Conservation (phyloP, 1,284 basidiomycete species). For the Retiboletus fuscus region DNA sequence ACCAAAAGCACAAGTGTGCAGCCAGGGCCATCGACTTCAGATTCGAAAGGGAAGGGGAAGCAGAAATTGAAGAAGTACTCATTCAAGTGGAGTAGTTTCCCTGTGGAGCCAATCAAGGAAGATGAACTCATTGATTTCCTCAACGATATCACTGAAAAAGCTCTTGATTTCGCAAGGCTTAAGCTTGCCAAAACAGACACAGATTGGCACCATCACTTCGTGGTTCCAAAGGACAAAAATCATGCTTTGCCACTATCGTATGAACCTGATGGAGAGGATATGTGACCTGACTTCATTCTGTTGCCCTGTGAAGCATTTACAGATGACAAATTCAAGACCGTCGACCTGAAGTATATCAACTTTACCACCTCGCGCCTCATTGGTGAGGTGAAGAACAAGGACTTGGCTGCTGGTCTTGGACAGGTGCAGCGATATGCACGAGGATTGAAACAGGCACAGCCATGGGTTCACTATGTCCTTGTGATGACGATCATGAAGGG, state of each 20-base stretch:
- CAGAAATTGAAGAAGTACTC: conserved; percentile 12
- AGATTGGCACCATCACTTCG: too few relatives aligned
- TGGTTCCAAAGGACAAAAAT: too few relatives aligned
- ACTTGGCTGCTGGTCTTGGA: too few relatives aligned
- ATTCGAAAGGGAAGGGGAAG: conserved; percentile 2
- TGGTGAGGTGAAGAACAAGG: too few relatives aligned
- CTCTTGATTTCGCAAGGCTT: conserved; percentile 21
- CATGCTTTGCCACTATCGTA: conserved; percentile 30
- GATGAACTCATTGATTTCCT: conserved; percentile 32
- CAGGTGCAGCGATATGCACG: too few relatives aligned
- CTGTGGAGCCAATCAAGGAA: too few relatives aligned
- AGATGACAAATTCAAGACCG: conserved; percentile 24
- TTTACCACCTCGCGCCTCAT: too few relatives aligned
- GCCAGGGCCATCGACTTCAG: neutral
- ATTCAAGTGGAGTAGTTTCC: conserved; percentile 29
- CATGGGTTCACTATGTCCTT: conserved; percentile 30
- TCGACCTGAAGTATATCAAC: too few relatives aligned
- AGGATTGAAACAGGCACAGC: too few relatives aligned
- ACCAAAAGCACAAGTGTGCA: neutral
- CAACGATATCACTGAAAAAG: too few relatives aligned
- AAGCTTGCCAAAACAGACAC: too few relatives aligned
- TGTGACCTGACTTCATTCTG: conserved; percentile 34
- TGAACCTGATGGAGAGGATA: too few relatives aligned
- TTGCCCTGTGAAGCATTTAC: conserved; percentile 32
- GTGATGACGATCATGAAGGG: conserved; percentile 23